Percentiles rank a stretch among this genome's conserved stretches.
Evolutionary conservation across 371 early-diverging fungal species (phyloP).

Genomic region (Nematocida displodere): DNA sequence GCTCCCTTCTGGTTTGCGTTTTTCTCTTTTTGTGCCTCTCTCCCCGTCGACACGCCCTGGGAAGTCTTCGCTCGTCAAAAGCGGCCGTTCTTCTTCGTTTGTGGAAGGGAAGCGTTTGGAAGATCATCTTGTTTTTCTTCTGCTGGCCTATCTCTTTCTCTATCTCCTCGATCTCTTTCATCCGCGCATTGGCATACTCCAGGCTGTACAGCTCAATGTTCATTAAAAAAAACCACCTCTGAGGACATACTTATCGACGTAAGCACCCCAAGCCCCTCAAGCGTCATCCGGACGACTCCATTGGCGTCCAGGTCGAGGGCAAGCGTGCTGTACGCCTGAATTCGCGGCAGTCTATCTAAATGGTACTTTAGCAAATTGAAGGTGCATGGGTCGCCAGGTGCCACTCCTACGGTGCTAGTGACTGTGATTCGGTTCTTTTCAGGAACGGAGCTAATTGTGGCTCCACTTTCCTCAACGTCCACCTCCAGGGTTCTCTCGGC

Average conservation of each 20-base stretch:
- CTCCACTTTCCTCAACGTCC: neutral
- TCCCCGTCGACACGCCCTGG: constrained; percentile 20
- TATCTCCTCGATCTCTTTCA: constrained; percentile 46
- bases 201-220: constrained; percentile 17
- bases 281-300: neutral
- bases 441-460: neutral
- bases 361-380: constrained; percentile 41
- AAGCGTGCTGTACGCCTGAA: neutral
- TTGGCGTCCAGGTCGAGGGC: neutral
- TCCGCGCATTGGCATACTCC: constrained; percentile 43
- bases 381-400: neutral
- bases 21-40: constrained; percentile 22
- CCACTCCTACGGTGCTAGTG: neutral
- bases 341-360: constrained; percentile 35
- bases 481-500: constrained; percentile 6
- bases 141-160: constrained; percentile 21
- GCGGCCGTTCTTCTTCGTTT: constrained; percentile 52
- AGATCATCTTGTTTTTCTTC: constrained; percentile 54
- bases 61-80: constrained; percentile 50
- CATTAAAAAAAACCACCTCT: constrained; percentile 23
- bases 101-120: constrained; percentile 52
- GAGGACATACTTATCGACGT: constrained; percentile 32
- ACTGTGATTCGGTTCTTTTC: neutral
- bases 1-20: neutral
- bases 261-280: constrained; percentile 27